Base-by-base conservation (phyloP, 352 stramenopile species). In the Phytophthora tentaculata region DNA sequence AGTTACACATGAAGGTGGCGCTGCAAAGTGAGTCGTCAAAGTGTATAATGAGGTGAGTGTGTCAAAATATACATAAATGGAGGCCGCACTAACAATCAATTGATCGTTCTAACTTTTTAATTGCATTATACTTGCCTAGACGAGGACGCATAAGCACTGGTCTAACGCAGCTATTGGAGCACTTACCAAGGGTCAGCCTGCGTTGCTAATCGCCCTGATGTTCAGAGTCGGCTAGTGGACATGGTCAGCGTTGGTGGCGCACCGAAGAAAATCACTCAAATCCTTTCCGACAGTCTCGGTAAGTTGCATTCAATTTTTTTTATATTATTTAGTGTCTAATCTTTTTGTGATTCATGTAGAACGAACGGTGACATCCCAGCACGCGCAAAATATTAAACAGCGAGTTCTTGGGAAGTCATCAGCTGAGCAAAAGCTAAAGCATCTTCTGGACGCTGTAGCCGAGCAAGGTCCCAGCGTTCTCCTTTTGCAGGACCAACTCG, bases 401-500 rank as follows among this genome's bases (percentile, higher is more conserved):
- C 10, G 35, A 6, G 12, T 19, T 43, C 35, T 43, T 19, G 35
- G 35, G 13, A 43, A 43, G 35, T 43, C 35, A 2, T 43, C 2
- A 19, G 35, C 5, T 43, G 35, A 43, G 35, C 35, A 2, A 17
- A 43, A 43, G 2, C 35, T n/a, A 43, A 43, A 43, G 35, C 12
- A n/a, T 43, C 13, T 17, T 5, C 35, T 43, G 13, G 35, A 43
- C 35, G 35, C 35, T 19, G 12, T 43, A n/a, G 35, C 35, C 2
- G 35, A 43, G 10, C 35, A 43, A 43, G 35, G 35, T n/a, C n/a
- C 35, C 13, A 43, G 35, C 44, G 44, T 50, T 26, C 19, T 50
- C 8, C 2, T 50, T 29, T 16, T 50, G 6, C 44, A 65, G n/a
- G 48, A 65, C 24, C 35, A 65, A 24, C 32, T 65, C 47, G 35